phyloP scores from a whole-genome alignment of 257 asterid species.

The Ilex aquifolium region DNA sequence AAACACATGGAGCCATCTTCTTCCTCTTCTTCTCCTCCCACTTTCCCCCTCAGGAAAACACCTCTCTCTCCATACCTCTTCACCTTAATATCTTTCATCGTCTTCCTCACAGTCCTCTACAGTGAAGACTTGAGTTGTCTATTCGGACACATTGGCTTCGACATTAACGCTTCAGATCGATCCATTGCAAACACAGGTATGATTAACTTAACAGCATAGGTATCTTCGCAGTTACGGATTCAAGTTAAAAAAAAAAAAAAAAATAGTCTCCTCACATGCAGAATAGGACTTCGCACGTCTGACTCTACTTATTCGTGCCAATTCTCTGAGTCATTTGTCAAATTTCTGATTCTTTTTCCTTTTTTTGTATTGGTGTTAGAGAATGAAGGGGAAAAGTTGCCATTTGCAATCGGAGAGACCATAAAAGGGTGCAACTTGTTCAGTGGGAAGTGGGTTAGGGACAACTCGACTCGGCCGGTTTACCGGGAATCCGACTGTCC shows the following conservation, averaged over 20 bases:
- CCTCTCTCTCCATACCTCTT: constrained; percentile 32
- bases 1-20: constrained; percentile 26
- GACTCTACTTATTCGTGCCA: too few species aligned
- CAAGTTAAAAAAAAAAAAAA: too few species aligned
- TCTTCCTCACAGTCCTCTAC: constrained; percentile 34
- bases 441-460: constrained; percentile 82
- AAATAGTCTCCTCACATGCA: too few species aligned
- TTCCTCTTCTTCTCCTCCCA: constrained; percentile 21
- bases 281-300: too few species aligned
- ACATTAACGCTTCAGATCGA: too few species aligned
- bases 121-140: constrained; percentile 34
- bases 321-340: too few species aligned
- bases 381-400: constrained; percentile 47
- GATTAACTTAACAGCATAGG: too few species aligned
- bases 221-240: too few species aligned
- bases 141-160: constrained; percentile 16
- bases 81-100: constrained; percentile 29
- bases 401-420: constrained; percentile 57
- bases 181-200: too few species aligned
- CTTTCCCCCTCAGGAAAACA: constrained; percentile 15
- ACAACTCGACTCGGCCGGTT: constrained; percentile 48
- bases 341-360: background rate
- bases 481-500: constrained; percentile 87
- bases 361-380: constrained; percentile 36
- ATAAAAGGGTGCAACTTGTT: constrained; percentile 61